These are phyloP conservation scores for Aspergillus uvarum DNA, from an alignment of 2,329 filamentous ascomycete genomes.

Conservation along the genomic window DNA sequence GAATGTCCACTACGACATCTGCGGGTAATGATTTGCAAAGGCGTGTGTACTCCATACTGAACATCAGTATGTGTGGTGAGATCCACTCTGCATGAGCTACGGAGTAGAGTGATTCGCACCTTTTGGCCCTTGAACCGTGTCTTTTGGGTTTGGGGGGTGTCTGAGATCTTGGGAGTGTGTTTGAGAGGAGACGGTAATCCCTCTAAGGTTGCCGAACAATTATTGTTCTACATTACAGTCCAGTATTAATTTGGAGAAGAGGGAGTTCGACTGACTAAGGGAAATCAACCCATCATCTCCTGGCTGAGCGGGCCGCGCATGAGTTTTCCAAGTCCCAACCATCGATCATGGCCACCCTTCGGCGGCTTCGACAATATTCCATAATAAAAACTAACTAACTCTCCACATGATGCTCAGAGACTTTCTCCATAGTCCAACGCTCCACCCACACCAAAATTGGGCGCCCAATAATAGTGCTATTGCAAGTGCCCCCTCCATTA, in stretches of 20 bases:
- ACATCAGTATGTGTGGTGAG: conserved; percentile 7
- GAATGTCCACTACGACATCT: conserved; percentile 19
- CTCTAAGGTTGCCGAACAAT: background rate
- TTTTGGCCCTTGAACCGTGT: conserved; percentile 23
- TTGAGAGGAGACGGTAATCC: background rate
- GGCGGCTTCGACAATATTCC: conserved; percentile 17
- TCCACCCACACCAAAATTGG: background rate
- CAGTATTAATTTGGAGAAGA: background rate
- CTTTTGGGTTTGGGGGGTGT: conserved; percentile 11
- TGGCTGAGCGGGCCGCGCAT: background rate
- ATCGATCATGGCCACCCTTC: conserved; percentile 9
- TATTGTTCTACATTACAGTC: no score
- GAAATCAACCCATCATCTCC: background rate
- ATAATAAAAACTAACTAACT: conserved; percentile 11
- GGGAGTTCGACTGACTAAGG: conserved; percentile 1
- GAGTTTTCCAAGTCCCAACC: conserved; percentile 2
- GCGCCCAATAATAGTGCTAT: background rate
- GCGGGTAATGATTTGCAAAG: conserved; percentile 26
- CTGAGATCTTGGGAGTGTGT: background rate
- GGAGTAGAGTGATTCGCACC: conserved; percentile 15
- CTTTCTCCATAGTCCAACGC: background rate
- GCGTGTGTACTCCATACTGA: background rate
- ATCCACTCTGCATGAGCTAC: conserved; percentile 10
- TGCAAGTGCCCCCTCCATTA: background rate
- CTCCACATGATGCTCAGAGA: conserved; percentile 11